phyloP scores from a whole-genome alignment of 768 basidiomycete species.

The Tephrocybe sp. region DNA sequence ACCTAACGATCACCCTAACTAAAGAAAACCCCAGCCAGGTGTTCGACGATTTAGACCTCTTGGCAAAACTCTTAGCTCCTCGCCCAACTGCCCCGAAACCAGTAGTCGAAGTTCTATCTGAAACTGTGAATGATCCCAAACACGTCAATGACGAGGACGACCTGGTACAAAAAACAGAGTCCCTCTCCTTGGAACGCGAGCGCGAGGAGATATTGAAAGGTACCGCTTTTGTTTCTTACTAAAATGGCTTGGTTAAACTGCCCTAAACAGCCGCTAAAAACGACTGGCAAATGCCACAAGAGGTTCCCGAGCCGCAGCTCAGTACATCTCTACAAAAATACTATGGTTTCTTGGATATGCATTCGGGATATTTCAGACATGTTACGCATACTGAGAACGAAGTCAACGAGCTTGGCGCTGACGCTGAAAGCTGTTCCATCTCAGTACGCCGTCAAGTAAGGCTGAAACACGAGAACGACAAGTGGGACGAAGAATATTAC shows the following conservation, averaged over 20 bases:
- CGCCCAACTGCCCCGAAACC: conserved; percentile 38
- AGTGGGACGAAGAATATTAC: conserved; percentile 85
- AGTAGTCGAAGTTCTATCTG: conserved; percentile 60
- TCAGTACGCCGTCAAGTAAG: conserved; percentile 55
- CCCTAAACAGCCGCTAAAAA: conserved; percentile 61
- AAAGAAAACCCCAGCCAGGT: conserved; percentile 66
- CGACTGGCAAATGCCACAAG: conserved; percentile 78
- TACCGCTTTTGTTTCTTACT: conserved; percentile 18
- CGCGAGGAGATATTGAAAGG: conserved; percentile 63
- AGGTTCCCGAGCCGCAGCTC: conserved; percentile 44
- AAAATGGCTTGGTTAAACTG: not conserved
- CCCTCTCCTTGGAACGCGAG: conserved; percentile 51
- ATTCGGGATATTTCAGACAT: conserved; percentile 76
- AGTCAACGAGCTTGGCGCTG: conserved; percentile 72
- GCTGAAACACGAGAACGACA: conserved; percentile 63
- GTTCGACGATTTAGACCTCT: conserved; percentile 77
- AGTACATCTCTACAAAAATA: conserved; percentile 42
- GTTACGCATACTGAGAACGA: conserved; percentile 78
- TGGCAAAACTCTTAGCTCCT: conserved; percentile 77
- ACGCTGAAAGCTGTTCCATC: conserved; percentile 56
- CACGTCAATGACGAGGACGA: conserved; percentile 32
- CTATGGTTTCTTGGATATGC: conserved; percentile 78
- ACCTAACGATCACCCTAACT: conserved; percentile 69
- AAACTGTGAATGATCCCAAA: not conserved
- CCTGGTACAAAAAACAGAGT: conserved; percentile 41